phyloP scores from a whole-genome alignment of 257 asterid genomes.

The Gentiana dahurica region DNA sequence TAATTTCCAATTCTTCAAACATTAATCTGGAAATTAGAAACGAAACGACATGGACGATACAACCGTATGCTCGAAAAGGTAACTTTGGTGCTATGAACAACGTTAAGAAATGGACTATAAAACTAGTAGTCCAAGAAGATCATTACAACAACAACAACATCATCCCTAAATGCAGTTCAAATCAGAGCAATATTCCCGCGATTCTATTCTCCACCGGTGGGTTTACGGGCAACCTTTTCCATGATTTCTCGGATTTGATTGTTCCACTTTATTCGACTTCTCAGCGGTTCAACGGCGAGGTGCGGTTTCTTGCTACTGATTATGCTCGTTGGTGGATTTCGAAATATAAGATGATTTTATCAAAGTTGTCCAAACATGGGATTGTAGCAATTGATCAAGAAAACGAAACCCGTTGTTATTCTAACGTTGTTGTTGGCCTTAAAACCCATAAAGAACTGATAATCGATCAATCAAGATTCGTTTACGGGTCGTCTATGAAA shows the following conservation, averaged over 20 bases:
- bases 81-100: conserved; percentile 21
- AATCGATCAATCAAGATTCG: conserved; percentile 19
- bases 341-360: conserved; percentile 27
- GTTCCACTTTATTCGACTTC: conserved; percentile 52
- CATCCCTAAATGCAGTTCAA: conserved; percentile 31
- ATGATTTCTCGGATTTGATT: conserved; percentile 53
- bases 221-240: conserved; percentile 56
- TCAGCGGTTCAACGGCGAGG: conserved; percentile 24
- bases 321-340: conserved; percentile 51
- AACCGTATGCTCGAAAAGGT: conserved; percentile 41
- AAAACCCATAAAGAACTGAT: conserved; percentile 33
- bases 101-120: conserved; percentile 54
- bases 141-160: neutral
- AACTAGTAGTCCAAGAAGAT: conserved; percentile 11
- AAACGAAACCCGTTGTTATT: conserved; percentile 37
- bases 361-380: conserved; percentile 27
- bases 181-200: conserved; percentile 34
- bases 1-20: conserved; percentile 3
- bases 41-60: conserved; percentile 21
- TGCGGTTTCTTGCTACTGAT: conserved; percentile 47
- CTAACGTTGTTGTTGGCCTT: conserved; percentile 34
- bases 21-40: neutral
- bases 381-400: conserved; percentile 35
- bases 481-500: conserved; percentile 21
- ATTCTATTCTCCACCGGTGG: conserved; percentile 60